These are phyloP conservation scores for Verticillium klebahnii DNA, from an alignment of 2,329 filamentous ascomycete genomes.

Conservation along the genomic window DNA sequence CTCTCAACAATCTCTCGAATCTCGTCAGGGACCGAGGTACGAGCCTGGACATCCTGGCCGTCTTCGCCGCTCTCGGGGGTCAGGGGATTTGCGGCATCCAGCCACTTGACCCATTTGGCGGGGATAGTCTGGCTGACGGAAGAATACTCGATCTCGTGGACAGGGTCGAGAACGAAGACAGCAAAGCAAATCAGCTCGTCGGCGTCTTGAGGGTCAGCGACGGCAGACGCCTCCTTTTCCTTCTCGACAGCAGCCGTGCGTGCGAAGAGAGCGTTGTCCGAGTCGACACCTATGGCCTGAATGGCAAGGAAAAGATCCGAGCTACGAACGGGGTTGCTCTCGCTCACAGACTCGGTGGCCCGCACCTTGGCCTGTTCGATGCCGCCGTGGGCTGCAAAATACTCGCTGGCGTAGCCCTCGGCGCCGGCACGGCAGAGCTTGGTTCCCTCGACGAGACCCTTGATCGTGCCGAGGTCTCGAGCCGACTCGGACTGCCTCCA, in stretches of 20 bases:
- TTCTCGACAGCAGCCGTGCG: conserved; percentile 47
- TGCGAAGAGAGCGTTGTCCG: conserved; percentile 64
- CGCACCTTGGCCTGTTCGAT: conserved; percentile 74
- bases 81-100: conserved; percentile 67
- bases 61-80: conserved; percentile 47
- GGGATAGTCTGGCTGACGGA: conserved; percentile 81
- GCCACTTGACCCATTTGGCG: conserved; percentile 82
- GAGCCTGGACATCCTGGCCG: conserved; percentile 20
- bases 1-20: conserved; percentile 79
- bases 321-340: conserved; percentile 83
- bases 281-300: conserved; percentile 71
- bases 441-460: conserved; percentile 78
- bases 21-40: conserved; percentile 62
- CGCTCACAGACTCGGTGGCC: conserved; percentile 73
- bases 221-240: conserved; percentile 49
- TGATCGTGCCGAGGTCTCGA: conserved; percentile 74
- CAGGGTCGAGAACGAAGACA: conserved; percentile 77
- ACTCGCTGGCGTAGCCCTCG: conserved; percentile 82
- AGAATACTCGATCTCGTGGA: conserved; percentile 85
- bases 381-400: conserved; percentile 73
- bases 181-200: conserved; percentile 70
- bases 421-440: conserved; percentile 88
- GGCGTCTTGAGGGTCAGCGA: conserved; percentile 44
- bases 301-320: conserved; percentile 96
- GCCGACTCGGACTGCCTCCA: conserved; percentile 71